phyloP scores from a whole-genome alignment of 148 eudicot species.

The Rhododendron griersonianum region DNA sequence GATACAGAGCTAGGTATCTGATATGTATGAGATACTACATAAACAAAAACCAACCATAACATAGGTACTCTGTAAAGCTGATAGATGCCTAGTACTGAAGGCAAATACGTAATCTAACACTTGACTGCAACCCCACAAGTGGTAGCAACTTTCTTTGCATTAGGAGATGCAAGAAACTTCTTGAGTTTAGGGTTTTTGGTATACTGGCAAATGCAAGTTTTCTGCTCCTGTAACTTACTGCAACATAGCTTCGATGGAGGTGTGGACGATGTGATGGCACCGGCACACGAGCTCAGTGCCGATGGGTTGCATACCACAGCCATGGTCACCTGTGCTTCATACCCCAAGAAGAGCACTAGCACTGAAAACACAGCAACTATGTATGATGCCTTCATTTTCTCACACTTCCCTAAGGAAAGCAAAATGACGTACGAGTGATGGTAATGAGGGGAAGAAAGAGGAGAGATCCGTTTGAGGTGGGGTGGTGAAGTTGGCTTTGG shows the following conservation, averaged over 20 bases:
- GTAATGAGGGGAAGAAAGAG: background rate
- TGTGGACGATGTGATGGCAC: slow-evolving; percentile 23
- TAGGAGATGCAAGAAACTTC: slow-evolving; percentile 39
- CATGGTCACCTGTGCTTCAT: slow-evolving; percentile 15
- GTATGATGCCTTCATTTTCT: slow-evolving; percentile 9
- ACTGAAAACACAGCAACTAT: slow-evolving; percentile 8
- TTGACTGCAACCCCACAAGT: slow-evolving; percentile 17
- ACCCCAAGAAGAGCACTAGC: slow-evolving; percentile 18
- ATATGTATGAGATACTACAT: no score
- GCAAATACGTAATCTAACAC: no score
- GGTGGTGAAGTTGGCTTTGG: background rate
- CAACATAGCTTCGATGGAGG: slow-evolving; percentile 44
- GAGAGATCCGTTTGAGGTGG: no score
- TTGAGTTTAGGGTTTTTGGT: slow-evolving; percentile 28
- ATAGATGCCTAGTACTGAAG: no score
- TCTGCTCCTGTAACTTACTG: slow-evolving; percentile 37
- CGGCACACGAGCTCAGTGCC: slow-evolving; percentile 40
- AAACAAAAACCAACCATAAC: no score
- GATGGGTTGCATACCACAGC: slow-evolving; percentile 43
- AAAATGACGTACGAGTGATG: background rate
- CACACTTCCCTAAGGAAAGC: background rate
- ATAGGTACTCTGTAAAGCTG: no score
- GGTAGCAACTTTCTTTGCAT: slow-evolving; percentile 32
- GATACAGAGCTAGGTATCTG: no score
- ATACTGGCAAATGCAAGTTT: slow-evolving; percentile 56